These are phyloP conservation scores for Dendrobium huoshanense DNA, from an alignment of 106 monocot species.

Conservation along the genomic window DNA sequence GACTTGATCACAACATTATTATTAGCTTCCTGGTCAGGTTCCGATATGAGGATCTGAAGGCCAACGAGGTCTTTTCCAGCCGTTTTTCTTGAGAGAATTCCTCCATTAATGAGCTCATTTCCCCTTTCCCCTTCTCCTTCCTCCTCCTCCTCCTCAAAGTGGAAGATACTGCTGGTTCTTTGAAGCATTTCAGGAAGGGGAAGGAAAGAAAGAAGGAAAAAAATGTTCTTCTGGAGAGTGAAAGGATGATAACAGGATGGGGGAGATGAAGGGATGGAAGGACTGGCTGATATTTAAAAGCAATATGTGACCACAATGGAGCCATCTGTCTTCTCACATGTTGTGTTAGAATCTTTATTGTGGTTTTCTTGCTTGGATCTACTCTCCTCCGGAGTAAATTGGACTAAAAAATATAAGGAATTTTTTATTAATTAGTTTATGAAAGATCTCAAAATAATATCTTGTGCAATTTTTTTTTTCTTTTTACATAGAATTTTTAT, in stretches of 20 bases:
- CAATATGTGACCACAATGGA: background rate
- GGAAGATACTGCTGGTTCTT: constrained; percentile 22
- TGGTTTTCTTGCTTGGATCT: no score
- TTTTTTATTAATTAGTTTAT: no score
- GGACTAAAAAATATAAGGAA: no score
- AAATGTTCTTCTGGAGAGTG: background rate
- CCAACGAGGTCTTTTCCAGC: constrained; percentile 13
- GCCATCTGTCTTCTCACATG: background rate
- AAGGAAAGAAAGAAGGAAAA: background rate
- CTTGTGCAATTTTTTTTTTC: no score
- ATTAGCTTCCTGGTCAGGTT: background rate
- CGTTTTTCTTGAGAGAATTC: no score
- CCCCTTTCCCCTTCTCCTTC: background rate
- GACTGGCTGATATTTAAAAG: constrained; percentile 1
- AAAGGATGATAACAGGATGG: background rate
- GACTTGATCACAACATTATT: background rate
- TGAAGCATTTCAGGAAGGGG: constrained; percentile 11
- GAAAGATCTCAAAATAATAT: no score
- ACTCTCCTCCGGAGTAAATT: no score
- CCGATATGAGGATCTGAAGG: constrained; percentile 17
- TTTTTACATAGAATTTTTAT: no score
- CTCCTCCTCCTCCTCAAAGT: constrained; percentile 15
- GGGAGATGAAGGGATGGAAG: background rate
- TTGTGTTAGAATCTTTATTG: no score
- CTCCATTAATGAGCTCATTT: no score